Base-by-base conservation (phyloP, 2,329 filamentous ascomycete genomes). In the Aspergillus calidoustus region DNA sequence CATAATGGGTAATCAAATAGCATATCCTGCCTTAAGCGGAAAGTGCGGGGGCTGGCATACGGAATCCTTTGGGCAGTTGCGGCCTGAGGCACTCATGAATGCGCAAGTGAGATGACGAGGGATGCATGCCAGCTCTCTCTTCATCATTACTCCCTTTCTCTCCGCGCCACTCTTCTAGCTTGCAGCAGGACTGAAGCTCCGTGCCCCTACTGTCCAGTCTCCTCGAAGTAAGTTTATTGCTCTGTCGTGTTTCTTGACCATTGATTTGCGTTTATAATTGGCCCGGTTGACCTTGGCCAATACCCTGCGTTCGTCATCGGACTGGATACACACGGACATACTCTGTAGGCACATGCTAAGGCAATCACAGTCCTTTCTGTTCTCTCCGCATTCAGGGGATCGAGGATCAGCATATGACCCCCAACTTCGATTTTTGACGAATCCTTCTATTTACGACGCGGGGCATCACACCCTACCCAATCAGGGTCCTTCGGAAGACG, bases 361-460 rank as follows among this genome's bases (percentile, higher is more conserved):
- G 8, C 28, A 28, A 23, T n/a, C 15, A 19, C 48, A 50, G 28
- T 52, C 28, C 22, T 43, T 46, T 41, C 15, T 60, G 30, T 17
- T 43, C n/a, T 57, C 25, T 51, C 43, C 28, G 17, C 48, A 57
- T 53, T 43, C 56, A 56, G 31, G 23, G 30, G 30, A 30, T 43
- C 22, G 25, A 30, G 30, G 23, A 38, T 48, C 22, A 22, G 51
- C 59, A 34, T 30, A 61, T 61, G 44, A 53, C 38, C 46, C 11
- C 11, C 34, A 41, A 41, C 13, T 50, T 55, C 46, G 15, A 13
- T 49, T 44, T 19, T 54, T 54, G 50, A 57, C 44, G 22, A 28
- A 54, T 54, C 49, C 50, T 50, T 54, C 54, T 57, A 22, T 47
- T 53, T 52, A 43, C 38, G 19, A 41, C 53, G 53, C 59, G 54